Base-by-base conservation (phyloP, 2,329 filamentous ascomycete genomes). In the Exophiala viscosa region DNA sequence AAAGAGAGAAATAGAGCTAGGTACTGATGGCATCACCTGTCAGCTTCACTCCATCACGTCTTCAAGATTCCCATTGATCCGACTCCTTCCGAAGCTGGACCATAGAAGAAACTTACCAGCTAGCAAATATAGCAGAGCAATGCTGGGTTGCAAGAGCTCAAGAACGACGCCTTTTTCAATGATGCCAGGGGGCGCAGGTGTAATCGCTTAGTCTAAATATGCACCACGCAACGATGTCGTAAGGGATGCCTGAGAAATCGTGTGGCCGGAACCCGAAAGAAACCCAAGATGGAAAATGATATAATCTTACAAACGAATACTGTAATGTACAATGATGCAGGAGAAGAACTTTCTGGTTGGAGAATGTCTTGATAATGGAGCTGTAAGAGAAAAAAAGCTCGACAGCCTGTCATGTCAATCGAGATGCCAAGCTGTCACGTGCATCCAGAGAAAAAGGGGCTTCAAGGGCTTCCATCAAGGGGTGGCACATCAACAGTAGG, bases 301-400 rank as follows among this genome's bases (percentile, higher is more conserved):
- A 40, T 18, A 28, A 42, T 31, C 23, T 28, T 28, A 42, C 40
- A 42, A 31, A 23, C 23, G 23, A 28, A 28, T 28, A n/a, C 17
- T 17, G 39, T 41, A 42, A 42, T 42, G 40, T 42, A 42, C 40
- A 42, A 42, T 42, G 40, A 42, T 42, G 40, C 20, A 42, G 28
- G 28, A 13, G 17, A 9, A 31, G n/a, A n/a, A 18, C 11, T 18
- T 23, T 18, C 23, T 41, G 11, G 15, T 41, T 41, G 18, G 15
- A 20, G 15, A 17, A 20, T 15, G 13, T 41, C 15, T 20, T 23
- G 39, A 28, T 28, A 40, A 41, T 23, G 39, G 39, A 41, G 40
- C 40, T n/a, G 40, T 23, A 10, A 42, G 40, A 15, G 14, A 36
- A 36, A 42, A 42, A 42, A 42, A 9, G 40, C 17, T 42, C 40